Conservation (phyloP, 805 yeast genomes). For the Candida michaelii region DNA sequence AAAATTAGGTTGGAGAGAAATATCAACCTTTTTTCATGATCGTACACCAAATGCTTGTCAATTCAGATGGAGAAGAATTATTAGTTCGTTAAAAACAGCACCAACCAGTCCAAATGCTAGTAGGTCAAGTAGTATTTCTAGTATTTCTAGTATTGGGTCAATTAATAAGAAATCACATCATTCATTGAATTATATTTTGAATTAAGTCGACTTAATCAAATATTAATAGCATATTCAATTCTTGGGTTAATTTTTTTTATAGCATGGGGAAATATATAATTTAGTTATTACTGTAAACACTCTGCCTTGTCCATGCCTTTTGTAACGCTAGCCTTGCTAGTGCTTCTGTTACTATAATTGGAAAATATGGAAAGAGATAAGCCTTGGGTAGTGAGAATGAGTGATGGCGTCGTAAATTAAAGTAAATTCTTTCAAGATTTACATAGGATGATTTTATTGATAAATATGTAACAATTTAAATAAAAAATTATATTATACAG, state of each 20-base stretch:
- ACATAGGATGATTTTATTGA: background rate
- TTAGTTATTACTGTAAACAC: too few relatives aligned
- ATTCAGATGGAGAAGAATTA: conserved; percentile 79
- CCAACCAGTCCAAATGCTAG: conserved; percentile 7
- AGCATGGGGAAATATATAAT: conserved; percentile 2
- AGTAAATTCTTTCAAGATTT: background rate
- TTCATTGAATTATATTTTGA: conserved; percentile 28
- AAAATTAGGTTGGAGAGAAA: conserved; percentile 88
- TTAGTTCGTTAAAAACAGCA: conserved; percentile 15
- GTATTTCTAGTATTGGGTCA: conserved; percentile 5
- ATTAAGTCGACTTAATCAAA: conserved; percentile 13
- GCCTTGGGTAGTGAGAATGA: background rate
- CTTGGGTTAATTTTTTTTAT: background rate
- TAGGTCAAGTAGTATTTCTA: conserved; percentile 7
- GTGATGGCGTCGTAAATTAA: conserved; percentile 1
- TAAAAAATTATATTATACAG: background rate
- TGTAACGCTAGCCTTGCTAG: too few relatives aligned
- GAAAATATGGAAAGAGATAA: too few relatives aligned
- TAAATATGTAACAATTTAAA: too few relatives aligned
- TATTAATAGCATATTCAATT: background rate
- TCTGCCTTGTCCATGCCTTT: too few relatives aligned
- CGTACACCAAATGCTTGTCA: conserved; percentile 90
- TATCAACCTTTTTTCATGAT: conserved; percentile 72
- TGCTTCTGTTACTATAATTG: too few relatives aligned
- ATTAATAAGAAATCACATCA: conserved; percentile 24